Evolutionary conservation across 2,329 filamentous ascomycete species (phyloP).

Genomic region (Stemphylium vesicarium): DNA sequence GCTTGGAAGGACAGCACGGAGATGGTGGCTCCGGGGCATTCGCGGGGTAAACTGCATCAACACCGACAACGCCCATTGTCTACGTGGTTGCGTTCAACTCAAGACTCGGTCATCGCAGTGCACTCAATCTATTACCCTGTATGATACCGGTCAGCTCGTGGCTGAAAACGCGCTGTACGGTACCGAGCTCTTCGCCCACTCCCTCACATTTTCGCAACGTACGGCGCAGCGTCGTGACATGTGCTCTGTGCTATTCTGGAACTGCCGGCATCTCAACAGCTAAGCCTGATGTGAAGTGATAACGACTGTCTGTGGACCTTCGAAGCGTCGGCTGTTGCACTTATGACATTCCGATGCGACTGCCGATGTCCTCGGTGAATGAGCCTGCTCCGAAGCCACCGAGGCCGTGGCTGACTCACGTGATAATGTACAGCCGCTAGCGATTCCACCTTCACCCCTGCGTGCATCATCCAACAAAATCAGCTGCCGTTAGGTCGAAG

Average conservation of each 20-base stretch:
- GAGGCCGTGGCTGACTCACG: constrained; percentile 7
- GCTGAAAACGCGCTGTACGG: neutral
- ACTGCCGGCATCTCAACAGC: constrained; percentile 23
- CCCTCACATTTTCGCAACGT: neutral
- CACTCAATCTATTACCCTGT: neutral
- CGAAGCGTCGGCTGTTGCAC: constrained; percentile 24
- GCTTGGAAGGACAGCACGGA: constrained; percentile 16
- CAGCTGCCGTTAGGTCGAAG: too few species aligned
- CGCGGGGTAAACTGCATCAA: constrained; percentile 17
- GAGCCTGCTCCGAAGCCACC: constrained; percentile 1
- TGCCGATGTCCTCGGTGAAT: constrained; percentile 18
- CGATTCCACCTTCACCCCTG: too few species aligned
- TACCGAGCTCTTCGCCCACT: constrained; percentile 5
- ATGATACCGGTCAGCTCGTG: neutral
- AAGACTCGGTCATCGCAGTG: constrained; percentile 5
- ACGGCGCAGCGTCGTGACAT: neutral
- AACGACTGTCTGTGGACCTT: constrained; percentile 15
- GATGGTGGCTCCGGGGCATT: constrained; percentile 10
- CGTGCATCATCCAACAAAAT: too few species aligned
- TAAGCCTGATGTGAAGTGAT: constrained; percentile 15
- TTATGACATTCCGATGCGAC: constrained; percentile 18
- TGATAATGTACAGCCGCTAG: constrained; percentile 1
- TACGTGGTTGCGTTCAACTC: constrained; percentile 8
- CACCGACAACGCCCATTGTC: constrained; percentile 1
- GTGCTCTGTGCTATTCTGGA: constrained; percentile 16